Evolutionary conservation across 2,329 filamentous ascomycete species (phyloP).

Genomic region (Neonectria coccinea): DNA sequence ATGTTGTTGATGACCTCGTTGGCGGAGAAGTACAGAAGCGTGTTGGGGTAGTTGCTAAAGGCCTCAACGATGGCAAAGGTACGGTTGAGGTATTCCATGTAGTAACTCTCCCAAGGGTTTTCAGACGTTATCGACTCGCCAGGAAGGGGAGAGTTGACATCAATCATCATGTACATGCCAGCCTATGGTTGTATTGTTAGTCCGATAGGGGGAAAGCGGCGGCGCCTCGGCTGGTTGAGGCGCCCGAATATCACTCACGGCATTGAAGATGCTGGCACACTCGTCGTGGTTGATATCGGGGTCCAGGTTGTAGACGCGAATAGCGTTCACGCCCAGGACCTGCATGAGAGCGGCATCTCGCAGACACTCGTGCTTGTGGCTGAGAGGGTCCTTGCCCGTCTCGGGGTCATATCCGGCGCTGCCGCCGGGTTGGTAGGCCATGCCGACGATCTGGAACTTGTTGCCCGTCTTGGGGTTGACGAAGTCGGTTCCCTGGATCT

Average conservation of each 20-base stretch:
- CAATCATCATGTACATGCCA: conserved; percentile 76
- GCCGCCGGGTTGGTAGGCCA: conserved; percentile 77
- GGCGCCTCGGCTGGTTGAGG: no score
- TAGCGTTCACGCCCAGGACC: conserved; percentile 72
- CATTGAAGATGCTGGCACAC: conserved; percentile 76
- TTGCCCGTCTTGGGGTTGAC: conserved; percentile 69
- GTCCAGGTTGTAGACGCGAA: conserved; percentile 77
- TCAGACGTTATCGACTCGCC: conserved; percentile 68
- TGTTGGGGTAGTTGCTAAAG: conserved; percentile 75
- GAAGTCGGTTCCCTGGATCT: conserved; percentile 68
- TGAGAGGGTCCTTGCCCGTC: conserved; percentile 68
- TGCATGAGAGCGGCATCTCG: conserved; percentile 76
- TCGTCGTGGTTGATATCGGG: conserved; percentile 74
- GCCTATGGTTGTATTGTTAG: conserved; percentile 52
- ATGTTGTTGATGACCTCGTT: conserved; percentile 82
- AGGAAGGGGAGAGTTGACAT: conserved; percentile 73
- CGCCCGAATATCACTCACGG: conserved; percentile 49
- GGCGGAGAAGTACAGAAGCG: conserved; percentile 79
- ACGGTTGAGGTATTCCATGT: conserved; percentile 70
- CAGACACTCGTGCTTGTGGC: conserved; percentile 67
- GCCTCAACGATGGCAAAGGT: conserved; percentile 76
- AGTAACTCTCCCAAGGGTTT: conserved; percentile 70
- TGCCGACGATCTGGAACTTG: conserved; percentile 74
- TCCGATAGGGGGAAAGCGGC: background rate
- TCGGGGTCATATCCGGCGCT: conserved; percentile 70